These are phyloP conservation scores for Botrytis medusae DNA, from an alignment of 2,329 filamentous ascomycete genomes.

Conservation along the genomic window DNA sequence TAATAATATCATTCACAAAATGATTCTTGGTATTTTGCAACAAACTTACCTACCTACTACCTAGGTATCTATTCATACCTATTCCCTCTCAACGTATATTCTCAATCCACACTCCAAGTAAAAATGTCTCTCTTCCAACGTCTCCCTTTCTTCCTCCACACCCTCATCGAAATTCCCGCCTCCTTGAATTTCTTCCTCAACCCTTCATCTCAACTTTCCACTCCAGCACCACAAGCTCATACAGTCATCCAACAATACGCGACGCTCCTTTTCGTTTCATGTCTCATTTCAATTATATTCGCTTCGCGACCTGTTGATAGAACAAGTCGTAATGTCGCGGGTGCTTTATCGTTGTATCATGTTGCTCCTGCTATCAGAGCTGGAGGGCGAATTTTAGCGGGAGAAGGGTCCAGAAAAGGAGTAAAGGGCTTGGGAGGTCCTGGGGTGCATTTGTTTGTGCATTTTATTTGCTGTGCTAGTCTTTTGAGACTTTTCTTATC, in stretches of 20 bases:
- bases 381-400: slow-evolving; percentile 24
- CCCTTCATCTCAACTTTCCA: slow-evolving; percentile 38
- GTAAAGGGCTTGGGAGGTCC: slow-evolving; percentile 29
- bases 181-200: slow-evolving; percentile 42
- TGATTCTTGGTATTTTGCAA: not conserved
- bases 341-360: slow-evolving; percentile 42
- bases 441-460: slow-evolving; percentile 32
- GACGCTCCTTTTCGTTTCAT: slow-evolving; percentile 40
- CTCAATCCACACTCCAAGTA: not conserved
- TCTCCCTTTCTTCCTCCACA: slow-evolving; percentile 39
- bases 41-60: not conserved
- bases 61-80: not conserved
- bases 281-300: slow-evolving; percentile 41
- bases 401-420: slow-evolving; percentile 6
- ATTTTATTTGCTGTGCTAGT: slow-evolving; percentile 26
- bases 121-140: slow-evolving; percentile 14
- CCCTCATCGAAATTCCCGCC: slow-evolving; percentile 42
- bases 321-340: slow-evolving; percentile 38
- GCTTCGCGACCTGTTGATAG: slow-evolving; percentile 35
- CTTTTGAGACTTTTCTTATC: slow-evolving; percentile 18
- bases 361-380: slow-evolving; percentile 40
- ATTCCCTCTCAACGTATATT: not conserved
- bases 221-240: slow-evolving; percentile 40
- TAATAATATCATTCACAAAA: not conserved
- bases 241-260: slow-evolving; percentile 43